Base-by-base conservation (phyloP, 306 rosid genomes). In the Quercus dentata region DNA sequence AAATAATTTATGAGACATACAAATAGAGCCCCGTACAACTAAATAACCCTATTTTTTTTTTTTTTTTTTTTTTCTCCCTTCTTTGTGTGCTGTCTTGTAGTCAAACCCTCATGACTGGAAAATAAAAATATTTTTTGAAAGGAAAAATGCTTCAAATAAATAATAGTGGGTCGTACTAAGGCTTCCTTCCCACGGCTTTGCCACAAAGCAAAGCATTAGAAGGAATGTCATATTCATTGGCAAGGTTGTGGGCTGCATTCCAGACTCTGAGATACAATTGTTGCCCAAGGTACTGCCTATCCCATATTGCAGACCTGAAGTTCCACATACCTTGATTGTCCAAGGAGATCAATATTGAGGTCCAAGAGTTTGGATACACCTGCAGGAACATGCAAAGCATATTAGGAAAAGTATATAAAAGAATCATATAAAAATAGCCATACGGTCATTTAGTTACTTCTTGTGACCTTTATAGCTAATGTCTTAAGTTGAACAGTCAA, bases 281-380 rank as follows among this genome's bases (percentile, higher is more conserved):
- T 38, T 95, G 98, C 55, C 99, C 99, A 80, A 93, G 90, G 81
- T 93, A 91, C 73, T 95, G 98, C 79, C 97, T 93, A 78, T 91
- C 99, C 99, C 98, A 95, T 54, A 88, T 83, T 54, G 99, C 92
- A 1, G 99, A 95, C 73, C 99, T 93, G 88, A 93, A 41, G 59
- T 93, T 95, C 99, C 99, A 95, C 98, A 95, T 93, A 1, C 99
- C 99, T 78, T 93, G 92, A 91, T 95, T 95, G 88, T 95, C 99
- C 78, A 95, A 79, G 5, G 99, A 93, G 75, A 93, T 97, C 83
- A 90, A 81, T 82, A 91, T 91, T 3, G 91, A 14, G 12, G 98
- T 95, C 99, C 99, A 95, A 0, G 97, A 88, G 65, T 90, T 89
- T 30, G 98, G 97, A 83, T 93, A 95, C 25, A 91, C 99, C 98